These are phyloP conservation scores for Salix suchowensis DNA, from an alignment of 345 rosid genomes.

Conservation along the genomic window DNA sequence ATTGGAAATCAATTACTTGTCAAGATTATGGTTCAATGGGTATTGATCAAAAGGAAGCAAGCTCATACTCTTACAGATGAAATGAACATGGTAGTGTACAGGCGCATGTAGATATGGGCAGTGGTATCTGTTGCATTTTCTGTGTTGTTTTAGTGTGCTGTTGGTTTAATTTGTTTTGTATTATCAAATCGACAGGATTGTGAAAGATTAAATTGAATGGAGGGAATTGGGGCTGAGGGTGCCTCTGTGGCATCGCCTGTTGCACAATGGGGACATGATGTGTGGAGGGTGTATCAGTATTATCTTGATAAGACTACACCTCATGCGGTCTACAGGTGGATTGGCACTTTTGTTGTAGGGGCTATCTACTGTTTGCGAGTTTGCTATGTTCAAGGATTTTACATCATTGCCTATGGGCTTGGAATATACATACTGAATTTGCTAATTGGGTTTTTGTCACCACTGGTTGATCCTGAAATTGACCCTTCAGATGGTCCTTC, in stretches of 20 bases:
- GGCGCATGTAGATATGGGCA: background rate
- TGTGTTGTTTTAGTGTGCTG: background rate
- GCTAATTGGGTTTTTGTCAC: constrained; percentile 89
- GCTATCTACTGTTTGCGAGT: constrained; percentile 63
- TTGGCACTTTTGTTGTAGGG: constrained; percentile 53
- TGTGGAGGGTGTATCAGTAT: constrained; percentile 79
- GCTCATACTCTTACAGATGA: background rate
- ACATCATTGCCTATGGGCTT: constrained; percentile 81
- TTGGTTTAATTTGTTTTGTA: constrained; percentile 13
- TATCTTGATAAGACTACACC: constrained; percentile 90
- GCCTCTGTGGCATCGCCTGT: constrained; percentile 56
- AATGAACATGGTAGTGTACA: background rate
- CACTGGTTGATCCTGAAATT: constrained; percentile 84
- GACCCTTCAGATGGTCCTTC: constrained; percentile 72
- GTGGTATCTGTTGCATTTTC: background rate
- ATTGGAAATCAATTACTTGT: background rate
- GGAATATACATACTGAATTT: constrained; percentile 87
- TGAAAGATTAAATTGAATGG: constrained; percentile 46
- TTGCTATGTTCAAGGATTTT: constrained; percentile 75
- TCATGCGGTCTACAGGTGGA: constrained; percentile 74
- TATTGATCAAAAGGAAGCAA: background rate
- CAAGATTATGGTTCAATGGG: background rate
- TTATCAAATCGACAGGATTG: constrained; percentile 24
- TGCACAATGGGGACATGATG: constrained; percentile 59
- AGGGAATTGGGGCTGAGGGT: constrained; percentile 63